A percentile compares a stretch with the other conserved stretches of the same genome.
Evolutionary conservation across 495 filamentous ascomycete genomes (phyloP).

Genomic region (Penicillium odoratum): DNA sequence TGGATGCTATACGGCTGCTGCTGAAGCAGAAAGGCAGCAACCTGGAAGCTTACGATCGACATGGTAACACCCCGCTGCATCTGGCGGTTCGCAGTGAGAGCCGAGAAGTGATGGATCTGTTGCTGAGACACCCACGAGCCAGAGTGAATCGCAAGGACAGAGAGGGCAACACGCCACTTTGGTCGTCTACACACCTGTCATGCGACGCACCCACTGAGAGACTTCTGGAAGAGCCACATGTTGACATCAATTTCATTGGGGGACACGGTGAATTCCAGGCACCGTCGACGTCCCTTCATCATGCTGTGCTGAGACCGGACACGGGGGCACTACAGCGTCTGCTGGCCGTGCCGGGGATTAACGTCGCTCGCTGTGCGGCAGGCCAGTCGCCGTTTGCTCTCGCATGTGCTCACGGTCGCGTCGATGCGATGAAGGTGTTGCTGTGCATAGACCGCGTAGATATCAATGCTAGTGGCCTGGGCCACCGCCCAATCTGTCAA

Average conservation of each 20-base stretch:
- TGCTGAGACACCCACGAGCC: slow-evolving; percentile 3
- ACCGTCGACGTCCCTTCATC: slow-evolving; percentile 12
- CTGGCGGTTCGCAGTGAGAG: slow-evolving; percentile 10
- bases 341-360: slow-evolving; percentile 9
- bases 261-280: slow-evolving; percentile 3
- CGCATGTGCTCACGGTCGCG: too few relatives aligned
- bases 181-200: slow-evolving; percentile 11
- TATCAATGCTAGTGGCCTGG: too few relatives aligned
- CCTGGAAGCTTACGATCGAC: slow-evolving; percentile 6
- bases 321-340: slow-evolving; percentile 10
- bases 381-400: slow-evolving; percentile 10
- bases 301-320: slow-evolving; percentile 9
- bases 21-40: slow-evolving; percentile 4
- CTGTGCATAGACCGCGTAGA: too few relatives aligned
- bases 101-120: slow-evolving; percentile 11
- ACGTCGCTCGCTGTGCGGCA: slow-evolving; percentile 7
- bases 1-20: slow-evolving; percentile 8
- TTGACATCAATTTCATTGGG: slow-evolving; percentile 13
- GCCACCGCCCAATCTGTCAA: too few relatives aligned
- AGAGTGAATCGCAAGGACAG: slow-evolving; percentile 10
- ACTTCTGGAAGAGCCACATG: slow-evolving; percentile 7
- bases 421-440: too few relatives aligned
- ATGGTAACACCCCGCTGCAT: slow-evolving; percentile 13
- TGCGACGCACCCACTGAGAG: slow-evolving; percentile 10
- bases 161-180: slow-evolving; percentile 15